Base-by-base conservation (phyloP, 805 yeast species). In the Kregervanrija fluxuum region DNA sequence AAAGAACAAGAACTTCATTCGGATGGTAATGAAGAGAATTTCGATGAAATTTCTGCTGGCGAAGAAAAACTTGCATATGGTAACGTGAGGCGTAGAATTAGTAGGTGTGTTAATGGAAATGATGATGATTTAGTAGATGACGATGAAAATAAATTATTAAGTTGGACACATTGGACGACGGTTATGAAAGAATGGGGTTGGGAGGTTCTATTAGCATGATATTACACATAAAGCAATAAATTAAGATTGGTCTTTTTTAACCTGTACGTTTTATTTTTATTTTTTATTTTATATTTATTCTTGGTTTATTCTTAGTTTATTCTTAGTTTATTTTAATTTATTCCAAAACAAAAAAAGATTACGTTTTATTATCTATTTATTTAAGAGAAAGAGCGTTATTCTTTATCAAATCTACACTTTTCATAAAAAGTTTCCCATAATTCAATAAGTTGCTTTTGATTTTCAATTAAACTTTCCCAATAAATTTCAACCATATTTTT, bases 371-470 rank as follows among this genome's bases (percentile, higher is more conserved):
- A 22, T 22, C 28, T 22, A 22, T 22, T 22, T 22, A 22, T 4
- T 22, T 22, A 6, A 22, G 8, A 22, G 28, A 22, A 22, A 12
- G 15, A 10, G 5, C 30, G 30, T 11, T 9, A 39, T 32, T 10
- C 44, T 6, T 41, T 39, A 38, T 59, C 58, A 48, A 65, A 64
- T 14, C 60, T 56, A 47, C 68, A 63, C 41, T 63, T 68, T 41
- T 82, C 86, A 58, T 88, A 89, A 59, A 91, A 93, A 0, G 89
- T 80, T 61, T 85, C 93, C 87, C 91, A 85, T n/a, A 82, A 62
- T 58, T 85, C 95, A 47, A 85, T 85, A 31, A 84, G 80, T 61
- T 89, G 96, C 66, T 93, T 93, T 64, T 93, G 99, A 31, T 89
- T 74, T 64, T 93, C 99, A 44, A 90, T 85, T 17, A 93, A 77